phyloP scores from a whole-genome alignment of 345 rosid species.

The Ricinus communis region DNA sequence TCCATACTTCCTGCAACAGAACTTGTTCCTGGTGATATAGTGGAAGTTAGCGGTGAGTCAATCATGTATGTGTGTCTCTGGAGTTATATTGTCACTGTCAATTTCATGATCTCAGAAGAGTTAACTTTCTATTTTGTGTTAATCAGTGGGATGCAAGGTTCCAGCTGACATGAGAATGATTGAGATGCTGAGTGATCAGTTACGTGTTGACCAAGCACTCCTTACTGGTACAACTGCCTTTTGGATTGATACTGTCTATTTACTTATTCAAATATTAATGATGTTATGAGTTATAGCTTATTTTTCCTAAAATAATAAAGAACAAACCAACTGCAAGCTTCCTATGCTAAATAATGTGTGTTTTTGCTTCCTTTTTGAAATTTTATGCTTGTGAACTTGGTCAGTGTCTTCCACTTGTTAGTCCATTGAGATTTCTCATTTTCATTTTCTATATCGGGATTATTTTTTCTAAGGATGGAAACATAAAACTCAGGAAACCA shows the following conservation, averaged over 20 bases:
- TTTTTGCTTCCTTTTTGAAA: background rate
- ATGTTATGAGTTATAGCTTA: background rate
- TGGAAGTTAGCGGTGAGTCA: slow-evolving; percentile 81
- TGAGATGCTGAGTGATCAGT: slow-evolving; percentile 84
- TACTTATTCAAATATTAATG: background rate
- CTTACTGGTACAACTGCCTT: slow-evolving; percentile 66
- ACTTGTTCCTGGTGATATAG: slow-evolving; percentile 95
- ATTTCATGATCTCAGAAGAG: slow-evolving; percentile 9
- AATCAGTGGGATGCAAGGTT: slow-evolving; percentile 91
- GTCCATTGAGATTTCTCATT: background rate
- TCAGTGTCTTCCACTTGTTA: background rate
- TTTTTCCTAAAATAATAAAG: background rate
- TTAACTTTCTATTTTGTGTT: slow-evolving; percentile 22
- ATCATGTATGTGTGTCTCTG: slow-evolving; percentile 12
- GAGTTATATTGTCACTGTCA: background rate
- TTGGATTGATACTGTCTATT: background rate
- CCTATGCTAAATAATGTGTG: background rate
- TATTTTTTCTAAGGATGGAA: background rate
- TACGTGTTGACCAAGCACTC: slow-evolving; percentile 98
- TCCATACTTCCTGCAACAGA: slow-evolving; percentile 95
- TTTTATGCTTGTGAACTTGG: background rate
- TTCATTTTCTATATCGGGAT: background rate
- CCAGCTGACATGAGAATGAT: slow-evolving; percentile 98
- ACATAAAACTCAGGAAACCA: background rate
- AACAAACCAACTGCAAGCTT: background rate